Evolutionary conservation across 2,329 filamentous ascomycete genomes (phyloP).

Genomic region (Alternaria hordeiaustralica): DNA sequence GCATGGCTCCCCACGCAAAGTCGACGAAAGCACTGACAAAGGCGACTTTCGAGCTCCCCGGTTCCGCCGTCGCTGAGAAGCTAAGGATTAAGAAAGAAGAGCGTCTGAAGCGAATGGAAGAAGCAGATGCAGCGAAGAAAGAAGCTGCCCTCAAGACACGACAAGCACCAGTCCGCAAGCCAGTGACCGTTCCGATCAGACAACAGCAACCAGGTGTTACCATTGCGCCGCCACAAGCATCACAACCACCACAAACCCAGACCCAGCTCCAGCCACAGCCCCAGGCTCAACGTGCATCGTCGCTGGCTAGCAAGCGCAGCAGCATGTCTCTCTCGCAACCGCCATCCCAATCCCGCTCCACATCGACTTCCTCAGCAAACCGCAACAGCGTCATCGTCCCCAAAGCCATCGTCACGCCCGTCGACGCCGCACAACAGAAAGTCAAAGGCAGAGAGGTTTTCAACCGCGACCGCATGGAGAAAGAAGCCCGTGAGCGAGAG

Average conservation of each 20-base stretch:
- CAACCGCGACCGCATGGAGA: constrained; percentile 52
- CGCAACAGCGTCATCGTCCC: constrained; percentile 31
- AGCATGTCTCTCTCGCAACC: constrained; percentile 29
- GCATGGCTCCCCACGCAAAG: constrained; percentile 51
- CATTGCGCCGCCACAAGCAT: constrained; percentile 18
- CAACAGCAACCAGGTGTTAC: constrained; percentile 45
- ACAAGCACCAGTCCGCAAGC: constrained; percentile 51
- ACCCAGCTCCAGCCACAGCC: not conserved
- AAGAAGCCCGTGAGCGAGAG: constrained; percentile 50
- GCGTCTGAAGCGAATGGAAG: constrained; percentile 42
- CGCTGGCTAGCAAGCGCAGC: constrained; percentile 29
- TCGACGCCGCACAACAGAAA: constrained; percentile 39
- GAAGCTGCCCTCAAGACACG: constrained; percentile 44
- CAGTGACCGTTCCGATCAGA: constrained; percentile 54
- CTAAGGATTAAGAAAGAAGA: constrained; percentile 43
- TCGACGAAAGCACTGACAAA: constrained; percentile 59
- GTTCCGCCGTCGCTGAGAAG: constrained; percentile 57
- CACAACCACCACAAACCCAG: constrained; percentile 11
- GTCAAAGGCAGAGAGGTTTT: constrained; percentile 56
- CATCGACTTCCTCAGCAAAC: constrained; percentile 30
- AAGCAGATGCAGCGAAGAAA: constrained; percentile 46
- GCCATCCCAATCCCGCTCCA: constrained; percentile 25
- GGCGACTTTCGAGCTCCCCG: constrained; percentile 60
- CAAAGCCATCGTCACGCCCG: constrained; percentile 38
- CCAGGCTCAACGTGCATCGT: constrained; percentile 19